Evolutionary conservation across 371 early-diverging fungal genomes (phyloP).

Genomic region (Mortierella sp.): DNA sequence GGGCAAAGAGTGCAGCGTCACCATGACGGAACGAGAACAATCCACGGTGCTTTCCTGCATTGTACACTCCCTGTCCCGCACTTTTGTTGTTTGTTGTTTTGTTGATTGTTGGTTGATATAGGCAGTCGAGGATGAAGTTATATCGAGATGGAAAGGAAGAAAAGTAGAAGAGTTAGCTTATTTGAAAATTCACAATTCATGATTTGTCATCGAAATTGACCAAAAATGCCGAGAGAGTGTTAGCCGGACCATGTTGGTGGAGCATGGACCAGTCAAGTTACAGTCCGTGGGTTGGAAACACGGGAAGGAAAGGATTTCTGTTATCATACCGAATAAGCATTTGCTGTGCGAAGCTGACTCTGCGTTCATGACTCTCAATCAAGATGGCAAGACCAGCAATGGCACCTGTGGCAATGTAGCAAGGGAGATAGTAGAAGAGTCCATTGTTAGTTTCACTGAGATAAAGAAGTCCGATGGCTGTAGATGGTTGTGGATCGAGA

Average conservation of each 20-base stretch:
- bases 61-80: constrained; percentile 72
- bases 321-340: constrained; percentile 54
- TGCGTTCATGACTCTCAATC: constrained; percentile 72
- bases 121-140: neutral
- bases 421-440: no score
- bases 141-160: neutral
- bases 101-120: neutral
- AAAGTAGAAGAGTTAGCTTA: neutral
- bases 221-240: neutral
- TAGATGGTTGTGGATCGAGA: no score
- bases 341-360: constrained; percentile 76
- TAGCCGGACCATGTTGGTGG: neutral
- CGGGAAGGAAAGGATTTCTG: neutral
- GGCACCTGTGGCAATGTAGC: constrained; percentile 42
- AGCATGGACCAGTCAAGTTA: constrained; percentile 18
- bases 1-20: constrained; percentile 74
- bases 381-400: constrained; percentile 72
- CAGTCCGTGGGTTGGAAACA: neutral
- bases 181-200: neutral
- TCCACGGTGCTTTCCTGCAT: constrained; percentile 73
- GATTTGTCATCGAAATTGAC: constrained; percentile 23
- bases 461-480: neutral
- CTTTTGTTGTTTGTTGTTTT: constrained; percentile 34
- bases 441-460: neutral
- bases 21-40: constrained; percentile 76